These are phyloP conservation scores for Sambucus nigra DNA, from an alignment of 129 eudicot species.

Conservation along the genomic window DNA sequence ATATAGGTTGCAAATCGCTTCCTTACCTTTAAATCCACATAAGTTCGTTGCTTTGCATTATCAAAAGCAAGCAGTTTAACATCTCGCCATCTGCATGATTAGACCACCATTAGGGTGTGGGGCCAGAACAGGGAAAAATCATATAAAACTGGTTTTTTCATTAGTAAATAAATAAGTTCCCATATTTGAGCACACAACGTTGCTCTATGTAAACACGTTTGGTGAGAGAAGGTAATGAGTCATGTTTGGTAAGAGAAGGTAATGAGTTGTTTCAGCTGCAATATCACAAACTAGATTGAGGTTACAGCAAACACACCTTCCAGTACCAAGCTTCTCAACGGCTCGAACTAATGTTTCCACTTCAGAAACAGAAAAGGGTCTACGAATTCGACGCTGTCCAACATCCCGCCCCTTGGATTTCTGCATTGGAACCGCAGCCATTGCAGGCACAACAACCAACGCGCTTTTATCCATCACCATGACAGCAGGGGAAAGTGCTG, in stretches of 20 bases:
- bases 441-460: constrained; percentile 46
- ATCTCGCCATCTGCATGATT: constrained; percentile 81
- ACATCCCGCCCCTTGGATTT: constrained; percentile 59
- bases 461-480: constrained; percentile 45
- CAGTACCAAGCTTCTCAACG: constrained; percentile 57
- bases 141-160: background rate
- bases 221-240: too few species aligned
- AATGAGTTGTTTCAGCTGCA: too few species aligned
- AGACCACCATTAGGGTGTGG: constrained; percentile 2
- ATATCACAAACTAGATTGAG: background rate
- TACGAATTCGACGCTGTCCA: constrained; percentile 83
- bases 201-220: too few species aligned
- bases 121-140: background rate
- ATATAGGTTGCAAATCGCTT: background rate
- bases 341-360: constrained; percentile 56
- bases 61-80: constrained; percentile 93
- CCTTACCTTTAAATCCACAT: constrained; percentile 86
- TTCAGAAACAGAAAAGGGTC: constrained; percentile 88
- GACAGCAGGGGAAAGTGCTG: constrained; percentile 63
- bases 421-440: constrained; percentile 51
- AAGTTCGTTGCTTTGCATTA: constrained; percentile 88
- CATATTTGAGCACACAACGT: too few species aligned
- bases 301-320: constrained; percentile 25
- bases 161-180: too few species aligned
- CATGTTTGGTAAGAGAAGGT: too few species aligned